phyloP scores from a whole-genome alignment of 2,329 filamentous ascomycete species.

The Cladosporium sp. region DNA sequence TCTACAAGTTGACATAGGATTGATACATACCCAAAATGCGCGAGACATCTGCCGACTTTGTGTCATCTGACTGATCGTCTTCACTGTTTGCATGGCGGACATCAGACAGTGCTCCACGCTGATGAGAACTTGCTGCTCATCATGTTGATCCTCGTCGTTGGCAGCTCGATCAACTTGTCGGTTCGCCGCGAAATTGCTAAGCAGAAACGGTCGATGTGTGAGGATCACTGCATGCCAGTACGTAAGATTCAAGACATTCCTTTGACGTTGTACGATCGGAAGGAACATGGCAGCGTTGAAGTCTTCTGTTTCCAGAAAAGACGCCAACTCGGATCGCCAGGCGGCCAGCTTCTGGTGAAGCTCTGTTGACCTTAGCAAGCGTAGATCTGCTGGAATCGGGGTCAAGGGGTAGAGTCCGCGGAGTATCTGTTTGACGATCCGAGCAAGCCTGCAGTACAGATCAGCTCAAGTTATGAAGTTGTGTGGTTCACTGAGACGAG shows the following conservation, averaged over 20 bases:
- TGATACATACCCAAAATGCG: background rate
- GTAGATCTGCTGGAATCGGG: background rate
- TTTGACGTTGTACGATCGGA: slow-evolving; percentile 48
- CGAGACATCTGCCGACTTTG: slow-evolving; percentile 3
- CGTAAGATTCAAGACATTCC: slow-evolving; percentile 49
- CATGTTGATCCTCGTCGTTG: background rate
- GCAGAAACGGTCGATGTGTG: background rate
- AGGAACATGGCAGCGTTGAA: slow-evolving; percentile 42
- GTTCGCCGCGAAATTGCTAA: background rate
- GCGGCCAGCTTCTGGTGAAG: background rate
- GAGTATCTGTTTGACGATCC: slow-evolving; percentile 1
- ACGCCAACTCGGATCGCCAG: slow-evolving; percentile 29
- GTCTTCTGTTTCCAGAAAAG: slow-evolving; percentile 40
- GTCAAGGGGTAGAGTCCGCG: slow-evolving; percentile 2
- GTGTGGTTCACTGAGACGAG: too few species aligned
- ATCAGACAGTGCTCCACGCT: background rate
- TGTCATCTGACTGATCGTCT: background rate
- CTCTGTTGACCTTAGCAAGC: background rate
- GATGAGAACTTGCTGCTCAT: background rate
- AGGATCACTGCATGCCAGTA: slow-evolving; percentile 54
- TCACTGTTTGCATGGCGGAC: background rate
- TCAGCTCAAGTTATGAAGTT: slow-evolving; percentile 17
- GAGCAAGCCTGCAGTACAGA: slow-evolving; percentile 1
- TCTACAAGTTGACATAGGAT: background rate
- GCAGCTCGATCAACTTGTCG: background rate